Percentiles rank a stretch among this genome's conserved stretches.
phyloP scores from a whole-genome alignment of 1,139 yeast species.

The Geotrichum reessii region DNA sequence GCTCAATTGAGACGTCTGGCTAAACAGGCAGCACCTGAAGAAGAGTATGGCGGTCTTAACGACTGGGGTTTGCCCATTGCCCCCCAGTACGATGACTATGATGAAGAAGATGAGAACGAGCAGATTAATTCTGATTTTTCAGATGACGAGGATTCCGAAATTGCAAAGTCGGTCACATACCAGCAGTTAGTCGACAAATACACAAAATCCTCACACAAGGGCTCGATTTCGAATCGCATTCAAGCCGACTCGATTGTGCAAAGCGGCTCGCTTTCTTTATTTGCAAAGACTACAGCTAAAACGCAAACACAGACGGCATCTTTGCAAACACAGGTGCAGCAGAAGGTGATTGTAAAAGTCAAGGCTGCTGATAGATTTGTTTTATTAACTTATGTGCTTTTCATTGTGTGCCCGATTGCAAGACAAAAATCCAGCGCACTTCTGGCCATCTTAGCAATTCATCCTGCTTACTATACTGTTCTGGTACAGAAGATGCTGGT shows the following conservation, averaged over 20 bases:
- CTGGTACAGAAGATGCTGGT: slow-evolving; percentile 1
- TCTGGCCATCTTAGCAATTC: not conserved
- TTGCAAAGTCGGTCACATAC: slow-evolving; percentile 12
- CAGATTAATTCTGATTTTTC: slow-evolving; percentile 11
- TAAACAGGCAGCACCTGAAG: not conserved
- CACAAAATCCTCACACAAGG: not conserved
- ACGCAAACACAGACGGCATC: not conserved
- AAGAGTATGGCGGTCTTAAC: slow-evolving; percentile 27
- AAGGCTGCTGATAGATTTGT: not conserved
- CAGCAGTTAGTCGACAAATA: slow-evolving; percentile 8
- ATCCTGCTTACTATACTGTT: not conserved
- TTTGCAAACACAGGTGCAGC: not conserved
- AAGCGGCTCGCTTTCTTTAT: not conserved
- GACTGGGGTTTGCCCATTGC: slow-evolving; percentile 29
- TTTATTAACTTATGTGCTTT: slow-evolving; percentile 1
- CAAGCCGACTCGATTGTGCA: not conserved
- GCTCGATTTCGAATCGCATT: not conserved
- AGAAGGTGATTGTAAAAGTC: not conserved
- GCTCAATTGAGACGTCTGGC: not conserved
- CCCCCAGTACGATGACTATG: slow-evolving; percentile 16
- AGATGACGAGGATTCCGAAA: slow-evolving; percentile 6
- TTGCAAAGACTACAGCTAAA: not conserved
- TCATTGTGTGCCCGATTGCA: slow-evolving; percentile 7
- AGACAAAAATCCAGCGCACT: slow-evolving; percentile 1
- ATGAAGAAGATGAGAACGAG: slow-evolving; percentile 14